A percentile compares a stretch with the other conserved stretches of the same genome.
phyloP scores from a whole-genome alignment of 345 rosid species.

The Aethionema arabicum region DNA sequence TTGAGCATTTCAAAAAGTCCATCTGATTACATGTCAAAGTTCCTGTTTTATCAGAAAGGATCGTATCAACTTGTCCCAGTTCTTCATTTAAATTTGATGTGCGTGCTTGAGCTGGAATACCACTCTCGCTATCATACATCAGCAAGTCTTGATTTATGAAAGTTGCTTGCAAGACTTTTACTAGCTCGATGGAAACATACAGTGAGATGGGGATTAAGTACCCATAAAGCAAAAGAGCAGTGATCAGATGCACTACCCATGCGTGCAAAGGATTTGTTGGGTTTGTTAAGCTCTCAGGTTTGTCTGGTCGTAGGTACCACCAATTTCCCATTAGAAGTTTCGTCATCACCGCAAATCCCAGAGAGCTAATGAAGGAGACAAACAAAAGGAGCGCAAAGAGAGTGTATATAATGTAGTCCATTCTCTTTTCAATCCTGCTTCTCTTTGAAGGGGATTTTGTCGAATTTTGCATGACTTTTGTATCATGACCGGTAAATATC shows the following conservation, averaged over 20 bases:
- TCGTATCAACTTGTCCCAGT: slow-evolving; percentile 75
- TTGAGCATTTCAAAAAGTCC: slow-evolving; percentile 82
- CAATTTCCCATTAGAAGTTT: slow-evolving; percentile 46
- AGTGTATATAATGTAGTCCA: slow-evolving; percentile 66
- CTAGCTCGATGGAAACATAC: slow-evolving; percentile 74
- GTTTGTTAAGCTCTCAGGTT: slow-evolving; percentile 42
- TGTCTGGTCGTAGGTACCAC: slow-evolving; percentile 62
- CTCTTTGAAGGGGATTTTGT: slow-evolving; percentile 72
- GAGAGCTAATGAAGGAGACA: slow-evolving; percentile 52
- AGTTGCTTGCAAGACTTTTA: slow-evolving; percentile 67
- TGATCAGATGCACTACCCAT: slow-evolving; percentile 48
- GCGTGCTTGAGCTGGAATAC: slow-evolving; percentile 59
- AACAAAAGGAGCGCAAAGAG: slow-evolving; percentile 54
- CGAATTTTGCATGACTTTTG: slow-evolving; percentile 61
- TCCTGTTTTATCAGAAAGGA: slow-evolving; percentile 80
- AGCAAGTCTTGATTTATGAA: slow-evolving; percentile 61
- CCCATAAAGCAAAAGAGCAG: slow-evolving; percentile 67
- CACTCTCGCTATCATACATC: slow-evolving; percentile 62
- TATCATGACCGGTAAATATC: slow-evolving; percentile 67
- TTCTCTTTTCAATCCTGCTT: slow-evolving; percentile 63
- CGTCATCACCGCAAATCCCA: slow-evolving; percentile 44
- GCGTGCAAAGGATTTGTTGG: slow-evolving; percentile 45
- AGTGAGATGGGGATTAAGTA: slow-evolving; percentile 81
- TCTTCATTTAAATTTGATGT: slow-evolving; percentile 80
- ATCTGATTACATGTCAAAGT: slow-evolving; percentile 84